These are phyloP conservation scores for Pulveroboletus sp. DNA, from an alignment of 768 basidiomycete species.

Conservation along the genomic window DNA sequence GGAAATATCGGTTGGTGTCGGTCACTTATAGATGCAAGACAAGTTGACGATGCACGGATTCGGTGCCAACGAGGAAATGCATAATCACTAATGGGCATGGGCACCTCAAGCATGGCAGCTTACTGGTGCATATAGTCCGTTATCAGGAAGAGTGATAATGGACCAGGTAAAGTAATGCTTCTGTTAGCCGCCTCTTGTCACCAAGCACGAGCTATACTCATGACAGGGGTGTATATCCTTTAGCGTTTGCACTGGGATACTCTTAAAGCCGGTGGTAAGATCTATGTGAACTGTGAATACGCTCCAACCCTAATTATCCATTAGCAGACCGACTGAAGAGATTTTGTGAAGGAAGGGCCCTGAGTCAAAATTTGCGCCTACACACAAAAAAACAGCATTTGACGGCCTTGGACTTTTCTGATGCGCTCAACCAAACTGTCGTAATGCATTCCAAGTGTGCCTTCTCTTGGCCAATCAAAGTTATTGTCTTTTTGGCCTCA, in stretches of 20 bases:
- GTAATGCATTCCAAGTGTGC: no score
- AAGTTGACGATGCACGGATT: constrained; percentile 46
- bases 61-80: constrained; percentile 47
- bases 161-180: constrained; percentile 71
- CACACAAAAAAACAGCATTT: no score
- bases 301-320: constrained; percentile 19
- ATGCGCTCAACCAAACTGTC: no score
- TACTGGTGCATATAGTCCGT: constrained; percentile 87
- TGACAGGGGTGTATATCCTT: neutral
- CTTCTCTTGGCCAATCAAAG: neutral
- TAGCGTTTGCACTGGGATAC: constrained; percentile 66
- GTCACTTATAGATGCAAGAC: neutral
- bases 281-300: constrained; percentile 25
- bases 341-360: no score
- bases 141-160: constrained; percentile 52
- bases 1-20: neutral
- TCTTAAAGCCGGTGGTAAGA: constrained; percentile 67
- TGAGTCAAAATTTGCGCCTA: no score
- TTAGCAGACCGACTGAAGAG: no score
- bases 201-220: constrained; percentile 1
- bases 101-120: constrained; percentile 18
- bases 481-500: neutral
- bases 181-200: constrained; percentile 61
- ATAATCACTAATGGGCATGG: neutral
- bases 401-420: no score